Percentiles rank a stretch among this genome's conserved stretches.
phyloP scores from a whole-genome alignment of 2,329 filamentous ascomycete species.

The Fonsecaea nubica region DNA sequence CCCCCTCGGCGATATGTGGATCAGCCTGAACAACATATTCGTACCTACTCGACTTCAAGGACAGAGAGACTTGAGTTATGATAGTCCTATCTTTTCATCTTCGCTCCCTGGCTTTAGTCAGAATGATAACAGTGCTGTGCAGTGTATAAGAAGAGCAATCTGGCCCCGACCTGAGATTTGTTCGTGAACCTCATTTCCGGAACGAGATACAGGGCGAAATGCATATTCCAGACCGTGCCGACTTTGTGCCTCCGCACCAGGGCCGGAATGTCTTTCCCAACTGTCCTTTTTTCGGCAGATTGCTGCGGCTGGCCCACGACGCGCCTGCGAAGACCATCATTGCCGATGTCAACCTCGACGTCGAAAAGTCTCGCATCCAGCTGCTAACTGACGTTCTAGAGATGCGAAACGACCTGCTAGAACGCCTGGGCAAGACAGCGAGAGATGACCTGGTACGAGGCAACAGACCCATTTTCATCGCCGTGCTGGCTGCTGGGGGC shows the following conservation, averaged over 20 bases:
- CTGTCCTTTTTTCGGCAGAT: neutral
- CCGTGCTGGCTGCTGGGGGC: conserved; percentile 46
- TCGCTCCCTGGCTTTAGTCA: neutral
- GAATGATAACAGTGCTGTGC: neutral
- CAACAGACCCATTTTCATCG: conserved; percentile 16
- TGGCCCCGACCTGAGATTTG: neutral
- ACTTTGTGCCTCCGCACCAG: conserved; percentile 3
- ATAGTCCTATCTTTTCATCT: neutral
- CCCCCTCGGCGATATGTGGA: conserved; percentile 1
- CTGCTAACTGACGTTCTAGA: conserved; percentile 33
- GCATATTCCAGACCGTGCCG: neutral
- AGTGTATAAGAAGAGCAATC: neutral
- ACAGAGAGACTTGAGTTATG: neutral
- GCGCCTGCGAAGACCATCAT: conserved; percentile 22
- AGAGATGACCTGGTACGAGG: neutral
- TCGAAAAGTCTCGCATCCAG: conserved; percentile 35
- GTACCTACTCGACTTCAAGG: neutral
- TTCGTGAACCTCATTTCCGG: neutral
- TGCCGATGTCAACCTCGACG: conserved; percentile 32
- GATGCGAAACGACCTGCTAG: conserved; percentile 27
- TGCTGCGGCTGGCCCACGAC: conserved; percentile 5
- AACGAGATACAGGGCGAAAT: neutral
- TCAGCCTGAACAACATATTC: neutral
- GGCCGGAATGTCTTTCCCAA: conserved; percentile 5
- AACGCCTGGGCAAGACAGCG: conserved; percentile 7